phyloP scores from a whole-genome alignment of 2,329 filamentous ascomycete genomes.

The Sarocladium oryzae region DNA sequence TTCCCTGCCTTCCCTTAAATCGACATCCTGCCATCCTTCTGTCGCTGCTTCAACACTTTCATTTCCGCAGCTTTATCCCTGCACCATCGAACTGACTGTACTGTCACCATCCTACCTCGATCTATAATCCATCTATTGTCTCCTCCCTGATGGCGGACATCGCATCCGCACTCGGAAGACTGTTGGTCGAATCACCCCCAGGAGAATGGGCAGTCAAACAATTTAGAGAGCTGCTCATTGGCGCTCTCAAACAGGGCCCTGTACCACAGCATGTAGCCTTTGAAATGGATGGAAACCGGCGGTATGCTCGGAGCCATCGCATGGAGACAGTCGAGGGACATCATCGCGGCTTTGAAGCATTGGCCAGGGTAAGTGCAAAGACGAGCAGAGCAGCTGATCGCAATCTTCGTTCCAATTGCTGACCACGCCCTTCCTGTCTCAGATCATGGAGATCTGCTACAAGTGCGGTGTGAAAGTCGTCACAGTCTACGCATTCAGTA shows the following conservation, averaged over 20 bases:
- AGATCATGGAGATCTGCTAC: conserved; percentile 97
- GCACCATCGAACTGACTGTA: too few relatives aligned
- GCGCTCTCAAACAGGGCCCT: conserved; percentile 80
- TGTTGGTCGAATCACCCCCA: conserved; percentile 82
- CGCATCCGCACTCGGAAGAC: conserved; percentile 48
- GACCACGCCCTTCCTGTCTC: background rate
- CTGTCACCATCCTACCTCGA: too few relatives aligned
- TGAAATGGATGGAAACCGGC: conserved; percentile 96
- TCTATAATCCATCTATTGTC: background rate
- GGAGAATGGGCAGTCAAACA: conserved; percentile 81
- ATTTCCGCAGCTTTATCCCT: background rate
- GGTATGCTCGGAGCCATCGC: conserved; percentile 81
- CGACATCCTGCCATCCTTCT: background rate
- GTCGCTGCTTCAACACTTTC: background rate
- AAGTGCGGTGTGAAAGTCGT: conserved; percentile 95
- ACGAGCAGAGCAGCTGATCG: too few relatives aligned
- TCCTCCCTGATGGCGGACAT: conserved; percentile 43
- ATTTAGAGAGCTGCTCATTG: conserved; percentile 78
- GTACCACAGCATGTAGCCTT: conserved; percentile 97
- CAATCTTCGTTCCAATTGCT: conserved; percentile 4
- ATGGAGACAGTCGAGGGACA: conserved; percentile 97
- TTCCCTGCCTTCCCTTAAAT: too few relatives aligned
- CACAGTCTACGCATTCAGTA: conserved; percentile 96
- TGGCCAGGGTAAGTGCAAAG: conserved; percentile 78
- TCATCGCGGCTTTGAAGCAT: conserved; percentile 88